Evolutionary conservation across 2,329 filamentous ascomycete genomes (phyloP).

Genomic region (Mycosphaerella arachidis): DNA sequence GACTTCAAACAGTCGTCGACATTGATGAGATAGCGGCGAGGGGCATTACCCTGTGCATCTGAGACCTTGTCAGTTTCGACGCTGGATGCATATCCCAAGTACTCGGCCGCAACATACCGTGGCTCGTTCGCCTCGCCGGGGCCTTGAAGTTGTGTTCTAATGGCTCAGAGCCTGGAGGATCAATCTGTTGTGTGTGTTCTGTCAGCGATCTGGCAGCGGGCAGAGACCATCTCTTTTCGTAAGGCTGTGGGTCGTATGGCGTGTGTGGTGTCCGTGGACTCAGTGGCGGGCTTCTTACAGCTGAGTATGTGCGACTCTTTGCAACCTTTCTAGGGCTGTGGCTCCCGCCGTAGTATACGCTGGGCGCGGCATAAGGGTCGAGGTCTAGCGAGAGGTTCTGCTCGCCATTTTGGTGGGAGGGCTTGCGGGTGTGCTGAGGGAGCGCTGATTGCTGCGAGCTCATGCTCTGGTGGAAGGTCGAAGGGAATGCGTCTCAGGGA

Average conservation of each 20-base stretch:
- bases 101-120: constrained; percentile 22
- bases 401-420: constrained; percentile 10
- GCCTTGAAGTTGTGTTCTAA: constrained; percentile 19
- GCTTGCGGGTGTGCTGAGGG: constrained; percentile 17
- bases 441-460: constrained; percentile 32
- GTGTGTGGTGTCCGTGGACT: constrained; percentile 1
- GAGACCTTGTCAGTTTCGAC: constrained; percentile 2
- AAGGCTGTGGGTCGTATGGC: constrained; percentile 7
- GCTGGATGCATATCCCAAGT: background rate
- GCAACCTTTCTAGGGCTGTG: constrained; percentile 45
- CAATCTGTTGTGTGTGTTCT: constrained; percentile 19
- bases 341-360: constrained; percentile 57
- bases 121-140: constrained; percentile 29
- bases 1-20: constrained; percentile 78
- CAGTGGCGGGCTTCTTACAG: constrained; percentile 40
- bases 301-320: constrained; percentile 52
- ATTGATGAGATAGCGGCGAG: constrained; percentile 78
- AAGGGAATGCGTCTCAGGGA: background rate
- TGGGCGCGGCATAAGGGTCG: constrained; percentile 55
- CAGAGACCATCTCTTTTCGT: constrained; percentile 4
- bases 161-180: constrained; percentile 15
- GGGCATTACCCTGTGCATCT: constrained; percentile 69
- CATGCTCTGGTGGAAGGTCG: constrained; percentile 31
- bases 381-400: constrained; percentile 31
- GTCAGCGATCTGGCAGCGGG: constrained; percentile 3